These are phyloP conservation scores for Geotrichum restrictum DNA, from an alignment of 1,139 yeast genomes.

Conservation along the genomic window DNA sequence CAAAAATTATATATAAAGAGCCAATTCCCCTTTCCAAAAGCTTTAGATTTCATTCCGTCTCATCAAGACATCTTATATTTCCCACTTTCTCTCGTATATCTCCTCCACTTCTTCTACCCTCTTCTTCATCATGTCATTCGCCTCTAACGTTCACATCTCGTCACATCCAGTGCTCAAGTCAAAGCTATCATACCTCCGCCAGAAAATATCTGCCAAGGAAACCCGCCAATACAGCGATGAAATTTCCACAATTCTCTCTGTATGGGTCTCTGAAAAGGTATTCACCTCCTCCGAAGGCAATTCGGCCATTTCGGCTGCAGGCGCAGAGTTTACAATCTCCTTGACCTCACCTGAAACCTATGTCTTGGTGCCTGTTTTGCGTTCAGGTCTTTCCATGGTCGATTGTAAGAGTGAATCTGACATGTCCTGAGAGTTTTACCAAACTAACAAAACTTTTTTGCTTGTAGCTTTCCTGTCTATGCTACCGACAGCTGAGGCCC, in stretches of 20 bases:
- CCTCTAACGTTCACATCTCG: constrained; percentile 30
- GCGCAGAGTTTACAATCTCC: constrained; percentile 24
- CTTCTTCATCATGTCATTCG: constrained; percentile 13
- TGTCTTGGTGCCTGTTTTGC: constrained; percentile 35
- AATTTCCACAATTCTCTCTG: constrained; percentile 34
- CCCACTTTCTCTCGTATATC: no score
- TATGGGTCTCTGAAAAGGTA: constrained; percentile 31
- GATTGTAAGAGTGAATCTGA: constrained; percentile 23
- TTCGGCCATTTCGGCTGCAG: constrained; percentile 28
- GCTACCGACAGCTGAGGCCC: constrained; percentile 34
- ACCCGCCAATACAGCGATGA: constrained; percentile 31
- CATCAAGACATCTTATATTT: no score
- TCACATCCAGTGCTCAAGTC: constrained; percentile 34
- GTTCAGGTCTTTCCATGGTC: constrained; percentile 39
- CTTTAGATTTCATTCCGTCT: neutral
- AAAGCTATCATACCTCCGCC: constrained; percentile 34
- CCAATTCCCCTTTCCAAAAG: neutral
- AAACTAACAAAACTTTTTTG: neutral
- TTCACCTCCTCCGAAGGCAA: constrained; percentile 19
- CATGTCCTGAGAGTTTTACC: neutral
- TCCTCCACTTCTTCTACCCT: neutral
- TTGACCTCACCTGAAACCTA: constrained; percentile 28
- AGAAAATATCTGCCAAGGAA: constrained; percentile 25
- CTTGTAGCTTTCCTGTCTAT: constrained; percentile 30
- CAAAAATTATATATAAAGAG: neutral